Base-by-base conservation (phyloP, 2,329 filamentous ascomycete genomes). In the Monosporascus sp. region DNA sequence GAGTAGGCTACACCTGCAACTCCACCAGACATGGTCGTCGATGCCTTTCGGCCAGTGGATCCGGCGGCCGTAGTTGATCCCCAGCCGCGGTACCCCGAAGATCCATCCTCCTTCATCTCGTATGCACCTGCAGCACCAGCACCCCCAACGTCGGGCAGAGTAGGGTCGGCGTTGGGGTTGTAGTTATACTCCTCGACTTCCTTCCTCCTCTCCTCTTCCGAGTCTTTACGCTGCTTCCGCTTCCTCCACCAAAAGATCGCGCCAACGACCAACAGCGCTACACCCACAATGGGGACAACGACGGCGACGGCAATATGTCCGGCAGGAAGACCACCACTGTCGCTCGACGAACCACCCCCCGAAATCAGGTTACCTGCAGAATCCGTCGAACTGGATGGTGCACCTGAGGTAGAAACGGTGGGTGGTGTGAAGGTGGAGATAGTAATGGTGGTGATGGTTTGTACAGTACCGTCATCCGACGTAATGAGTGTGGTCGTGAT, bases 171-270 rank as follows among this genome's bases (percentile, higher is more conserved):
- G 72, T 97, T 97, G n/a, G 94, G 94, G 70, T 97, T 97, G 77
- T 92, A 97, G 35, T 89, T 87, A 68, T 97, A 97, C 67, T 97
- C 94, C 69, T 97, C 93, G 11, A 97, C 91, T 72, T 99, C 94
- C 74, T 97, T 97, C 58, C 92, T 84, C 49, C 94, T 84, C 63
- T 92, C 84, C 68, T 97, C 94, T 66, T 94, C 90, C 15, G 87
- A 88, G 58, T 84, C 83, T 76, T 90, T 94, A 58, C 86, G 84
- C 64, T 89, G 85, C 75, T 95, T 96, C 58, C 91, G 87, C 74
- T 85, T 91, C 67, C 89, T 85, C 90, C 91, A 99, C 65, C 93
- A 83, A 70, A 89, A 91, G 27, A 97, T 77, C 6, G 85, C 88
- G 3, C 82, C 83, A 8, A 93, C 71, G 2, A 93, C 84, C 22